Percentiles rank a stretch among this genome's conserved stretches.
Evolutionary conservation across 1,284 basidiomycete species (phyloP).

Genomic region (Pterulicium gracile): DNA sequence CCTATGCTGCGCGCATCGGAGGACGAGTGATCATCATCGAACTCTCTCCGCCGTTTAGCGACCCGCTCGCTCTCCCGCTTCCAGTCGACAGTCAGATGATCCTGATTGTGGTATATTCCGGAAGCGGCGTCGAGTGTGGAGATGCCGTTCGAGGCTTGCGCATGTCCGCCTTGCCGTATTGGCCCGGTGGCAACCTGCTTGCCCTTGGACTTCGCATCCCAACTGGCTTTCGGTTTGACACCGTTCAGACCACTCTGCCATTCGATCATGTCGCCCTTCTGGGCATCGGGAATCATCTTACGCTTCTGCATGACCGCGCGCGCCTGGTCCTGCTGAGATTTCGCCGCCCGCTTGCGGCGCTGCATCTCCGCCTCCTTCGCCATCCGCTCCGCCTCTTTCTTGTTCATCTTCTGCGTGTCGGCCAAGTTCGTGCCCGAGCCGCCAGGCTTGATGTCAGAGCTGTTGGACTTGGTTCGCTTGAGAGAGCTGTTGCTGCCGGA

Average conservation of each 20-base stretch:
- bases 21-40: conserved; percentile 84
- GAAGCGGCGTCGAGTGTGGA: conserved; percentile 45
- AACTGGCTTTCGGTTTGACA: background rate
- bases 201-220: conserved; percentile 24
- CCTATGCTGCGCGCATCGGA: conserved; percentile 69
- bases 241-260: conserved; percentile 28
- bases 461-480: conserved; percentile 81
- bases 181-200: conserved; percentile 45
- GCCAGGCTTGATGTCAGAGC: conserved; percentile 51
- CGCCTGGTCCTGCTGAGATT: conserved; percentile 75
- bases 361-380: conserved; percentile 84
- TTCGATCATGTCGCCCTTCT: conserved; percentile 43
- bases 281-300: conserved; percentile 37
- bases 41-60: conserved; percentile 71
- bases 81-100: conserved; percentile 34
- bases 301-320: conserved; percentile 94
- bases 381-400: conserved; percentile 82
- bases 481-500: conserved; percentile 53
- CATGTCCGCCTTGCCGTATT: conserved; percentile 43
- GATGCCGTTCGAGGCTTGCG: conserved; percentile 22
- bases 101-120: conserved; percentile 38
- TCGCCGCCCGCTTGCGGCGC: conserved; percentile 69
- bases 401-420: conserved; percentile 75
- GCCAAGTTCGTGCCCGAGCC: conserved; percentile 27
- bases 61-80: conserved; percentile 49